Percentiles rank a stretch among this genome's conserved stretches.
Evolutionary conservation across 2,329 filamentous ascomycete species (phyloP).

Genomic region (Botryosphaeria dothidea): DNA sequence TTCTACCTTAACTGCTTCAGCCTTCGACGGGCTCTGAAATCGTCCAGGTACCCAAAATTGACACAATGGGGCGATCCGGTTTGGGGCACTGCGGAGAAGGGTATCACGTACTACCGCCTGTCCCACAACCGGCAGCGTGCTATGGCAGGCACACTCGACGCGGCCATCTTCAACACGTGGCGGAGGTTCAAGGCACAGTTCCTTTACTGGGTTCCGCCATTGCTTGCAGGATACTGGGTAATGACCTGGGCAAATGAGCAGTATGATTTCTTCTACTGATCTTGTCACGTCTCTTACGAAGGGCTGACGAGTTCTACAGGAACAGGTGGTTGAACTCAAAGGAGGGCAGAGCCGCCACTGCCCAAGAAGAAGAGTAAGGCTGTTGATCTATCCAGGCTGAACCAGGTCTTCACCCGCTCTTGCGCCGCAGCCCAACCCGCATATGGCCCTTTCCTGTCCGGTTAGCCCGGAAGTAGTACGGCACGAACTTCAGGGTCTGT

Average conservation of each 20-base stretch:
- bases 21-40: fast-evolving
- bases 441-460: conserved; percentile 56
- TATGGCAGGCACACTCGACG: conserved; percentile 73
- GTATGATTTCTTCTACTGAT: conserved; percentile 55
- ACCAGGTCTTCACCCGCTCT: neutral
- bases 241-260: conserved; percentile 91
- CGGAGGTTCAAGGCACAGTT: conserved; percentile 82
- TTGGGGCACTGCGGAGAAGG: conserved; percentile 49
- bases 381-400: too few relatives aligned
- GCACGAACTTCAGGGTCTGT: conserved; percentile 51
- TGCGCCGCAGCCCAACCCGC: conserved; percentile 44
- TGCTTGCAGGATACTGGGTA: conserved; percentile 74
- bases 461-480: conserved; percentile 59
- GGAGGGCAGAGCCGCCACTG: conserved; percentile 55
- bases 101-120: conserved; percentile 70
- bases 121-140: conserved; percentile 87
- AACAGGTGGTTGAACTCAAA: conserved; percentile 83
- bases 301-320: conserved; percentile 45
- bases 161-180: conserved; percentile 94
- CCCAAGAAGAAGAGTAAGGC: conserved; percentile 40
- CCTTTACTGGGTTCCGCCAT: conserved; percentile 81
- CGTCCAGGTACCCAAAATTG: neutral
- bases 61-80: conserved; percentile 2
- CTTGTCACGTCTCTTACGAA: neutral
- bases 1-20: neutral